Evolutionary conservation across 768 basidiomycete genomes (phyloP).

Genomic region (Amanita subjunquillea): DNA sequence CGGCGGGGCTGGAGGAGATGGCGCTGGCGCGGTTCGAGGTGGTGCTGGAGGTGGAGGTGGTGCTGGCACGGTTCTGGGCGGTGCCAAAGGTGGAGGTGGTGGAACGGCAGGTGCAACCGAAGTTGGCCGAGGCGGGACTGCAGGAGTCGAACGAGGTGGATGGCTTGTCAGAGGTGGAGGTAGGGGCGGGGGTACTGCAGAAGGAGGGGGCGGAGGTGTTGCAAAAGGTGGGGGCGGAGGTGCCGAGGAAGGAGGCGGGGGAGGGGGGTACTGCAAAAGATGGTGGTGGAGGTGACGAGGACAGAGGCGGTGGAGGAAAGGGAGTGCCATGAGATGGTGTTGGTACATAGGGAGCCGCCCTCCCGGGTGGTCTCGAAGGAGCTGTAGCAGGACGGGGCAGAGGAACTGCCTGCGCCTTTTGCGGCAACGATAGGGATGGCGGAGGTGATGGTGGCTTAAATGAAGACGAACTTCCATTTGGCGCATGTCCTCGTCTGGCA

Average conservation of each 20-base stretch:
- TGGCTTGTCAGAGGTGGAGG: conserved; percentile 28
- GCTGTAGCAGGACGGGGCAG: conserved; percentile 10
- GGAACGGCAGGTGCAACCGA: conserved; percentile 18
- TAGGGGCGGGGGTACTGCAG: conserved; percentile 20
- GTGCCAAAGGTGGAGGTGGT: conserved; percentile 22
- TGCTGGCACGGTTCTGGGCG: conserved; percentile 23
- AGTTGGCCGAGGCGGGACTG: conserved; percentile 25
- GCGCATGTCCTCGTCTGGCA: conserved; percentile 27
- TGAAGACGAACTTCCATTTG: conserved; percentile 24
- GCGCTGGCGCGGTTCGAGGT: conserved; percentile 20
- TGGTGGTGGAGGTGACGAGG: conserved; percentile 12
- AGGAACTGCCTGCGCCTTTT: conserved; percentile 18
- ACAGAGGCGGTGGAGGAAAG: conserved; percentile 22
- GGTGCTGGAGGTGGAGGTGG: conserved; percentile 19
- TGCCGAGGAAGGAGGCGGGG: conserved; percentile 14
- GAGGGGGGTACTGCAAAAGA: conserved; percentile 5
- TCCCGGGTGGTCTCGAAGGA: conserved; percentile 21
- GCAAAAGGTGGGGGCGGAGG: conserved; percentile 22
- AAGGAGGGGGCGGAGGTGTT: conserved; percentile 17
- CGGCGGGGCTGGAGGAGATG: conserved; percentile 15
- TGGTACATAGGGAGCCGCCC: conserved; percentile 20
- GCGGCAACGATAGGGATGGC: conserved; percentile 19
- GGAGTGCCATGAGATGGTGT: conserved; percentile 18
- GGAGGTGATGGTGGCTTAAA: conserved; percentile 21
- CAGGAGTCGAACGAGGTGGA: conserved; percentile 15